phyloP scores from a whole-genome alignment of 129 eudicot genomes.

The Escallonia herrerae region DNA sequence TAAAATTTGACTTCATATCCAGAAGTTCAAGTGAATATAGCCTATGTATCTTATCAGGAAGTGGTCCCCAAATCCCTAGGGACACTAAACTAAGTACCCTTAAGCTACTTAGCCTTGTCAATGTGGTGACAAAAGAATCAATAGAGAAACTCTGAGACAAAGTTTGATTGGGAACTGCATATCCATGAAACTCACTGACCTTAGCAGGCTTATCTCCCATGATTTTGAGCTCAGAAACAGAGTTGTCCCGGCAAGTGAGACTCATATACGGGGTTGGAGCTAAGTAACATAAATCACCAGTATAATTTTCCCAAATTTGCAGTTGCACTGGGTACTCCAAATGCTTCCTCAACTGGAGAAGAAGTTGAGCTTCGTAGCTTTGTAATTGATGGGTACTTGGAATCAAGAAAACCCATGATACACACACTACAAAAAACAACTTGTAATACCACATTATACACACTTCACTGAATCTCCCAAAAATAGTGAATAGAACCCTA shows the following conservation, averaged over 20 bases:
- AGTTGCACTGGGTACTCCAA: constrained; percentile 68
- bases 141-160: constrained; percentile 67
- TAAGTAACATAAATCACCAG: constrained; percentile 61
- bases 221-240: constrained; percentile 68
- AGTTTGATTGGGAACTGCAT: constrained; percentile 57
- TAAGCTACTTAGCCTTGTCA: constrained; percentile 61
- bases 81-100: constrained; percentile 81
- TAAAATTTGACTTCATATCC: constrained; percentile 80
- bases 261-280: constrained; percentile 40
- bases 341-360: constrained; percentile 80
- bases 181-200: constrained; percentile 58
- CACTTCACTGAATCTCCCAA: not conserved
- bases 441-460: constrained; percentile 39
- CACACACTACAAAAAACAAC: constrained; percentile 20
- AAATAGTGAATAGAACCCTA: constrained; percentile 30
- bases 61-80: constrained; percentile 85
- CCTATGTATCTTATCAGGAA: constrained; percentile 77
- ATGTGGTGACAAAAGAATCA: constrained; percentile 79
- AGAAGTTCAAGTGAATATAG: constrained; percentile 51
- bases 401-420: constrained; percentile 47
- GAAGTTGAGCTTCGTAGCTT: constrained; percentile 51
- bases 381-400: constrained; percentile 53
- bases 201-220: constrained; percentile 62
- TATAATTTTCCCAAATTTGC: constrained; percentile 43
- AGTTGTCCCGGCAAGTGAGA: constrained; percentile 53